Percentiles rank a stretch among this genome's conserved stretches.
These are phyloP conservation scores for Paraphysoderma sedebokerense DNA, from an alignment of 371 early-diverging fungal genomes.

Conservation along the genomic window DNA sequence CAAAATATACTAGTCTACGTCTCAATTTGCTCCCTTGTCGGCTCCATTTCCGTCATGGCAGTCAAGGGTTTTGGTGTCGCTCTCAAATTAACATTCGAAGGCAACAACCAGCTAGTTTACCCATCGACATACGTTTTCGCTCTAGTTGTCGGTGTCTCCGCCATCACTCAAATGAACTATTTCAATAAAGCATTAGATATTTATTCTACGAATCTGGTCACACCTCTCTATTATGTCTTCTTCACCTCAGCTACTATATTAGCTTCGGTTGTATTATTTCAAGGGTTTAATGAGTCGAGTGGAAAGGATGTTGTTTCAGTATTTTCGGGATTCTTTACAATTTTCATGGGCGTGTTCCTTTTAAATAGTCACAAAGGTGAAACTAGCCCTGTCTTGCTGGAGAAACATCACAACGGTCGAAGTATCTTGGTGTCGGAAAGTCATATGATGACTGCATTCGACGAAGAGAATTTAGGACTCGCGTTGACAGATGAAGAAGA, in stretches of 20 bases:
- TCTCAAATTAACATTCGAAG: slow-evolving; percentile 71
- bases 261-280: slow-evolving; percentile 69
- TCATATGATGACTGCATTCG: neutral
- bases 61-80: slow-evolving; percentile 84
- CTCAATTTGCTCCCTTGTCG: slow-evolving; percentile 72
- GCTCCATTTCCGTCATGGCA: slow-evolving; percentile 77
- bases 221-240: slow-evolving; percentile 80
- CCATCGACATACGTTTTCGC: slow-evolving; percentile 73
- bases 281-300: slow-evolving; percentile 60
- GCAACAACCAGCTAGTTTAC: slow-evolving; percentile 73
- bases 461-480: neutral
- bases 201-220: slow-evolving; percentile 77
- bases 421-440: no score
- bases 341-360: slow-evolving; percentile 77
- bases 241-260: slow-evolving; percentile 82
- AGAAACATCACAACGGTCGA: no score
- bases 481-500: neutral
- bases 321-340: slow-evolving; percentile 72
- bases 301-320: slow-evolving; percentile 60
- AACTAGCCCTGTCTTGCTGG: no score
- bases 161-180: slow-evolving; percentile 86
- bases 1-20: slow-evolving; percentile 66
- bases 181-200: slow-evolving; percentile 86
- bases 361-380: no score
- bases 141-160: slow-evolving; percentile 55